Percentiles rank a stretch among this genome's conserved stretches.
Evolutionary conservation across 371 early-diverging fungal species (phyloP).

Genomic region (Antonospora locustae): DNA sequence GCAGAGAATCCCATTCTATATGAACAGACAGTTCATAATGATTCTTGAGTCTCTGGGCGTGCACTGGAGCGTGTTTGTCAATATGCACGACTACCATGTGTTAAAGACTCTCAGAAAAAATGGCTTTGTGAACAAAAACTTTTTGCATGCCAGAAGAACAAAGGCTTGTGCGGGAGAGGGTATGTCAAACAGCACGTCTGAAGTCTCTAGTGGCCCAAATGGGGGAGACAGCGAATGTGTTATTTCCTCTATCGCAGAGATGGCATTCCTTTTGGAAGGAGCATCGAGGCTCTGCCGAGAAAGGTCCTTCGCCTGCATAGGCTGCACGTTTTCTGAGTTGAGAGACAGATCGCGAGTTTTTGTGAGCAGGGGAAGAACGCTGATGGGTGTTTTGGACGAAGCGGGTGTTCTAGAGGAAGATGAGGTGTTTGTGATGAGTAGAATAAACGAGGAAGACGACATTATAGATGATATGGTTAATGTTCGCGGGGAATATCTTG

Average conservation of each 20-base stretch:
- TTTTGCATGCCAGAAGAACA: no score
- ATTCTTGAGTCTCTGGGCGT: slow-evolving; percentile 36
- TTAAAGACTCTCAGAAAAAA: slow-evolving; percentile 1
- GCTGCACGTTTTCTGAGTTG: slow-evolving; percentile 58
- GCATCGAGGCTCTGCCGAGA: slow-evolving; percentile 47
- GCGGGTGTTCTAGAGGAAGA: slow-evolving; percentile 58
- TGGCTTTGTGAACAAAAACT: no score
- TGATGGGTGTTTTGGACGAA: slow-evolving; percentile 68
- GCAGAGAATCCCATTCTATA: slow-evolving; percentile 12
- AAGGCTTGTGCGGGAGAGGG: not conserved
- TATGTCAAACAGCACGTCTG: not conserved
- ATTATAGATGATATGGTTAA: not conserved
- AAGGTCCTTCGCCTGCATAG: slow-evolving; percentile 58
- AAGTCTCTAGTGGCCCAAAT: not conserved
- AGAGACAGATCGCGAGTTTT: slow-evolving; percentile 61
- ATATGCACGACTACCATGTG: slow-evolving; percentile 19
- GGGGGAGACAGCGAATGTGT: not conserved
- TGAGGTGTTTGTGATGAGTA: slow-evolving; percentile 58
- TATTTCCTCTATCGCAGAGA: not conserved
- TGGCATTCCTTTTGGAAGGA: not conserved
- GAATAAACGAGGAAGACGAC: not conserved
- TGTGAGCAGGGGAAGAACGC: slow-evolving; percentile 59
- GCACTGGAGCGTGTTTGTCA: slow-evolving; percentile 10
- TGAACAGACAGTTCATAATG: slow-evolving; percentile 46
- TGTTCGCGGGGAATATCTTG: not conserved